phyloP scores from a whole-genome alignment of 2,329 filamentous ascomycete genomes.

The Gaeumannomyces tritici region DNA sequence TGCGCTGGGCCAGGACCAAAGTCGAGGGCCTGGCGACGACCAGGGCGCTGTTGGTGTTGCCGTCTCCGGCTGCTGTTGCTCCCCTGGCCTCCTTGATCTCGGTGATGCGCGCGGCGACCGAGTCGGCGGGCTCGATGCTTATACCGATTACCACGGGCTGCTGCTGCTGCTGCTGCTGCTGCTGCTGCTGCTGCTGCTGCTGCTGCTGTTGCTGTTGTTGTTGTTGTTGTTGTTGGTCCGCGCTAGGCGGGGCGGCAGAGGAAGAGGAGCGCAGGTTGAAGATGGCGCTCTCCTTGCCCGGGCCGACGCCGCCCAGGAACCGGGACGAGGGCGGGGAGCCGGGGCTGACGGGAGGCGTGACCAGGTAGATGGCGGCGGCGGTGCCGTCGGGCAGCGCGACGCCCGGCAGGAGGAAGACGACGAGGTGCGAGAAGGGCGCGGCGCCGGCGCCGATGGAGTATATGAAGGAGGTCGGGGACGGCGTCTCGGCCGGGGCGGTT shows the following conservation, averaged over 20 bases:
- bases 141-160: conserved; percentile 68
- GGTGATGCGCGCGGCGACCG: conserved; percentile 62
- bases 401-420: conserved; percentile 81
- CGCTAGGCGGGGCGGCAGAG: conserved; percentile 9
- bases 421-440: conserved; percentile 66
- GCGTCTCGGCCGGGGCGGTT: conserved; percentile 41
- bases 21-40: conserved; percentile 30
- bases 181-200: conserved; percentile 20
- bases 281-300: conserved; percentile 84
- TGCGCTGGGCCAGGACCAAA: conserved; percentile 75
- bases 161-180: conserved; percentile 14
- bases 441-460: conserved; percentile 37
- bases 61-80: conserved; percentile 29
- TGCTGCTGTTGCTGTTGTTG: conserved; percentile 24
- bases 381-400: conserved; percentile 62
- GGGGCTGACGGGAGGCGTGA: conserved; percentile 32
- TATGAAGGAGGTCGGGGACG: conserved; percentile 44
- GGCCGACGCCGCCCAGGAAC: conserved; percentile 81
- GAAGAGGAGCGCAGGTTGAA: conserved; percentile 57
- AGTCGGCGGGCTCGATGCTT: conserved; percentile 64
- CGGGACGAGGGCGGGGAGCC: conserved; percentile 29
- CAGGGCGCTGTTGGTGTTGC: neutral
- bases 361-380: conserved; percentile 84
- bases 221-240: conserved; percentile 18
- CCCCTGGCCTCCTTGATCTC: conserved; percentile 35